Base-by-base conservation (phyloP, 345 rosid genomes). In the Adansonia digitata region DNA sequence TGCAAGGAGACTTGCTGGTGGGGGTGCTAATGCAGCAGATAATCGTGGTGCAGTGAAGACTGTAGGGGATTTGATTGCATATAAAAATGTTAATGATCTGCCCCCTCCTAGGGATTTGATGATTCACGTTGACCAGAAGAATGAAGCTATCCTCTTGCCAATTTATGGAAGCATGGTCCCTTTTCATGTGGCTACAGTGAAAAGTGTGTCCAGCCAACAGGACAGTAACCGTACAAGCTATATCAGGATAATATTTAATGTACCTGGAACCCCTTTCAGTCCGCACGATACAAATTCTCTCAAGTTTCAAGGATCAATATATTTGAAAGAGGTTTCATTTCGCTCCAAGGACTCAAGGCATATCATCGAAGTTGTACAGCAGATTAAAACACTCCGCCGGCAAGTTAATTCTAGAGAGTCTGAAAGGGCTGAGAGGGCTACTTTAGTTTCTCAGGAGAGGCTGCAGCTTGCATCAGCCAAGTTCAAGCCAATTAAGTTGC, bases 361-460 rank as follows among this genome's bases (percentile, higher is more conserved):
- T 57, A 85, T 85, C 20, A 85, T 84, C 45, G 88, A 87, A 68
- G 87, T 85, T 31, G 90, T 85, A 26, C 81, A 77, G 73, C 78
- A 69, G 78, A 87, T 87, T 53, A 85, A 82, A 71, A 82, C 87
- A 11, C 86, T 85, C 1, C 80, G 86, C 3, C 77, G 84, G 15
- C 88, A 82, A 20, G 90, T 85, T 59, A 76, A 67, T 31, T 69
- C 88, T 18, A 74, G 90, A 71, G 86, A 87, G 72, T 84, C 88
- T 20, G 90, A 87, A 77, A 81, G 84, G 75, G 90, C 88, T 8
- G 86, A 87, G 71, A 81, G 90, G 78, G 90, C 90, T 26, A 87
- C 88, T 39, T 80, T 87, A 43, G 90, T 87, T 69, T 76, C 83
- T 53, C 86, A 85, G 73, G 90, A 87, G 55, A 85, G 76, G 71